These are phyloP conservation scores for Wakefieldia striispora DNA, from an alignment of 768 basidiomycete species.

Conservation along the genomic window DNA sequence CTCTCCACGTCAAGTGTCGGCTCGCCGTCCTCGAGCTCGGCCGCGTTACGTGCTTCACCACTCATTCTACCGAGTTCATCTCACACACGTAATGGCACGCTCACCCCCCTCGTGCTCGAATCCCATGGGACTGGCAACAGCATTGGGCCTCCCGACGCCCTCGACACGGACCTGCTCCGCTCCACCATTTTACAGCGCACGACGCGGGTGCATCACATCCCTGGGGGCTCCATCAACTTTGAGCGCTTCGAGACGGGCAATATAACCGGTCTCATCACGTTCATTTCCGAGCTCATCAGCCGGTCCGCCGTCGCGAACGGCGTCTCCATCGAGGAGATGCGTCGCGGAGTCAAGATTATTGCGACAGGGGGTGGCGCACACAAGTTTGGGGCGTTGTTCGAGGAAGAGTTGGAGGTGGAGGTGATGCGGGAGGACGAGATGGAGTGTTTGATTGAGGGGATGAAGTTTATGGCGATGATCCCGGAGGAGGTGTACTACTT, in stretches of 20 bases:
- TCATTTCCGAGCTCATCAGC: conserved; percentile 83
- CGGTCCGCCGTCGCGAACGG: conserved; percentile 83
- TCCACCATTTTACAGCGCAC: conserved; percentile 68
- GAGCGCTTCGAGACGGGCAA: conserved; percentile 94
- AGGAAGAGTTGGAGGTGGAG: conserved; percentile 72
- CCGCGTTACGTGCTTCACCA: conserved; percentile 22
- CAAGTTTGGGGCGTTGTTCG: conserved; percentile 85
- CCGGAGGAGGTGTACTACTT: conserved; percentile 99
- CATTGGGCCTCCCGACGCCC: conserved; percentile 12
- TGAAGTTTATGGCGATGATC: conserved; percentile 94
- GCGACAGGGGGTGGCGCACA: conserved; percentile 98
- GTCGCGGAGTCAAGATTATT: conserved; percentile 91
- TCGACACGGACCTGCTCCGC: conserved; percentile 48
- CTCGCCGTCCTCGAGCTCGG: conserved; percentile 19
- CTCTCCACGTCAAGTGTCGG: conserved; percentile 38
- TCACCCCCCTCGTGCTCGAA: conserved; percentile 79
- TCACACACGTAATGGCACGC: conserved; percentile 59
- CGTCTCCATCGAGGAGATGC: conserved; percentile 89
- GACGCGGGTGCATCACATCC: conserved; percentile 65
- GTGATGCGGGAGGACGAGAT: conserved; percentile 95
- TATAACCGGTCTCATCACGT: conserved; percentile 79
- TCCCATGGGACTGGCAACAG: conserved; percentile 32
- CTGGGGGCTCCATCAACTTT: conserved; percentile 96
- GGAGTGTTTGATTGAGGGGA: conserved; percentile 95
- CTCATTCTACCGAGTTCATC: conserved; percentile 27